Evolutionary conservation across 2,329 filamentous ascomycete genomes (phyloP).

Genomic region (Torrubiella hemipterigena): DNA sequence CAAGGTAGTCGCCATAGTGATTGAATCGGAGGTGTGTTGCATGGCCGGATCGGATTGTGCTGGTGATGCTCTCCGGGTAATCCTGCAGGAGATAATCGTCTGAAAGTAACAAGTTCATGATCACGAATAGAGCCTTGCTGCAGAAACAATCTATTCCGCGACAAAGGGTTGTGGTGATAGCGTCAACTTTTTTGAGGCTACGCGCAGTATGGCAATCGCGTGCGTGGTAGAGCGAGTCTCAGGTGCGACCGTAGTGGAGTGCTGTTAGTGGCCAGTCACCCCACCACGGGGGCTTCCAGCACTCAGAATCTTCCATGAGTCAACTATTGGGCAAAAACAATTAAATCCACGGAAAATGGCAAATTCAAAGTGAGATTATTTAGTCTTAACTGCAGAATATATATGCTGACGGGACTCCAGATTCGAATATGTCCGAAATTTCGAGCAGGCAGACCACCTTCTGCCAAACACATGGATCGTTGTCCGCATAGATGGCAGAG

Average conservation of each 20-base stretch:
- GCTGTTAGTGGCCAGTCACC: neutral
- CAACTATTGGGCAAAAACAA: slow-evolving; percentile 4
- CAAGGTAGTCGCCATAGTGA: slow-evolving; percentile 85
- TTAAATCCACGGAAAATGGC: no score
- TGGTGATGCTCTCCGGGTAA: slow-evolving; percentile 82
- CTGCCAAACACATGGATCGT: slow-evolving; percentile 94
- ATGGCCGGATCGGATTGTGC: slow-evolving; percentile 66
- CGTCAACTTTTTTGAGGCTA: no score
- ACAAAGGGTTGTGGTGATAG: no score
- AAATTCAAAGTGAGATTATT: slow-evolving; percentile 37
- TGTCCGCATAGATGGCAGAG: slow-evolving; percentile 82
- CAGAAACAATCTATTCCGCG: neutral
- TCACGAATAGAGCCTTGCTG: slow-evolving; percentile 3
- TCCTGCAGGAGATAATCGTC: slow-evolving; percentile 60
- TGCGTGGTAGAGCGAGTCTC: no score
- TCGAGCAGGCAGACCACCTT: slow-evolving; percentile 71
- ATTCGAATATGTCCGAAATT: slow-evolving; percentile 86
- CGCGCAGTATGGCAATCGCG: no score
- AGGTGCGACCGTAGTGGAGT: neutral
- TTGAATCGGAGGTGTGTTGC: slow-evolving; percentile 72
- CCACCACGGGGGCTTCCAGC: neutral
- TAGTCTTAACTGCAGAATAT: slow-evolving; percentile 8
- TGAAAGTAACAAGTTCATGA: slow-evolving; percentile 48
- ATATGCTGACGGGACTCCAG: slow-evolving; percentile 28
- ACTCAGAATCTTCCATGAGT: no score